Conservation (phyloP, 306 rosid genomes). For the Canavalia gladiata region DNA sequence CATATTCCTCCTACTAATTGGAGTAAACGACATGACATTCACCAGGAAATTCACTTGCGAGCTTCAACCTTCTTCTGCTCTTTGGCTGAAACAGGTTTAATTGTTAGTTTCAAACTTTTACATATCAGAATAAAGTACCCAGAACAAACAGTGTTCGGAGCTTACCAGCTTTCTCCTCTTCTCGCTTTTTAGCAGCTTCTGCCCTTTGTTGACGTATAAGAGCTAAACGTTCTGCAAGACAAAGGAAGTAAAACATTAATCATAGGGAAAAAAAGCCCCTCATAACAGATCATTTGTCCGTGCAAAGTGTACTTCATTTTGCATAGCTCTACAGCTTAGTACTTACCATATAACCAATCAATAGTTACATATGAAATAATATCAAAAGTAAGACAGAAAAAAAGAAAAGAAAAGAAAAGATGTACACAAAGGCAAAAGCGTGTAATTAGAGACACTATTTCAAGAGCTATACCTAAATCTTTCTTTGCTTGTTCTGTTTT, state of each 20-base stretch:
- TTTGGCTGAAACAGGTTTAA: slow-evolving; percentile 63
- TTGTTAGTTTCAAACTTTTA: slow-evolving; percentile 39
- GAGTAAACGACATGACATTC: slow-evolving; percentile 35
- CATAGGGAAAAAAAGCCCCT: slow-evolving; percentile 2
- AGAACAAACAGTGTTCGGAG: slow-evolving; percentile 17
- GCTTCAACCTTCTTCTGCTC: slow-evolving; percentile 83
- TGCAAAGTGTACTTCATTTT: background rate
- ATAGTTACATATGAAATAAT: background rate
- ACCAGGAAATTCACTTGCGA: slow-evolving; percentile 64
- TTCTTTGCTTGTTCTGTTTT: slow-evolving; percentile 94
- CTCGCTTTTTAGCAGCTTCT: slow-evolving; percentile 90
- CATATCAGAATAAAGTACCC: background rate
- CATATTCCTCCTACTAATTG: slow-evolving; percentile 45
- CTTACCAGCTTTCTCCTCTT: slow-evolving; percentile 90
- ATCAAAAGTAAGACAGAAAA: background rate
- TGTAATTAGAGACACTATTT: slow-evolving; percentile 11
- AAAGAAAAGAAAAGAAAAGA: slow-evolving; percentile 8
- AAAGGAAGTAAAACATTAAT: slow-evolving; percentile 28
- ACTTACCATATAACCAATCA: slow-evolving; percentile 26
- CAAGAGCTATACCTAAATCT: slow-evolving; percentile 75
- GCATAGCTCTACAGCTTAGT: slow-evolving; percentile 1
- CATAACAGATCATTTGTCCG: background rate
- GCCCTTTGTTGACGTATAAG: slow-evolving; percentile 86
- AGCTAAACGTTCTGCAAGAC: slow-evolving; percentile 77
- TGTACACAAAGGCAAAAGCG: background rate